Evolutionary conservation across 495 filamentous ascomycete genomes (phyloP).

Genomic region (Monascus purpureus): DNA sequence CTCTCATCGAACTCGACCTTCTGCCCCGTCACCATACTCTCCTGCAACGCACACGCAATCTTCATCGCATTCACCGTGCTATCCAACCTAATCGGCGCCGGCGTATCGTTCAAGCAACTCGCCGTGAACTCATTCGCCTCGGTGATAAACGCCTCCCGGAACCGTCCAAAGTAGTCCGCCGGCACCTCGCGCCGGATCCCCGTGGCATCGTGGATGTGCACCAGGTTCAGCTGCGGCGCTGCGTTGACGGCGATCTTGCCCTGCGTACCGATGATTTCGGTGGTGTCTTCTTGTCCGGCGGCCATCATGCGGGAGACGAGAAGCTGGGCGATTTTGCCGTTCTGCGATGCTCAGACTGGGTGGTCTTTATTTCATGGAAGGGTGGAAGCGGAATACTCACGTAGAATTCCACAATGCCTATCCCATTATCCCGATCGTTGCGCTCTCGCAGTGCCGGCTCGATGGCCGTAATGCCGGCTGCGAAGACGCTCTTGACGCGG

Average conservation of each 20-base stretch:
- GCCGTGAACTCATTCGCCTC: slow-evolving; percentile 50
- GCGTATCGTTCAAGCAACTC: slow-evolving; percentile 34
- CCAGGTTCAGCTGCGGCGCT: slow-evolving; percentile 36
- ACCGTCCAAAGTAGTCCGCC: slow-evolving; percentile 44
- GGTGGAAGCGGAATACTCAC: no score
- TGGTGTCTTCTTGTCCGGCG: slow-evolving; percentile 47
- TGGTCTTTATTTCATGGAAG: no score
- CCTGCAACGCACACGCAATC: slow-evolving; percentile 47
- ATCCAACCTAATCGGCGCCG: slow-evolving; percentile 38
- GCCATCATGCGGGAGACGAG: slow-evolving; percentile 50
- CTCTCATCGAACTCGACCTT: slow-evolving; percentile 44
- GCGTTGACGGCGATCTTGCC: slow-evolving; percentile 46
- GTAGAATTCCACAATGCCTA: slow-evolving; percentile 50
- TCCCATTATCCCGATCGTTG: slow-evolving; percentile 48
- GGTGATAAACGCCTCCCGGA: slow-evolving; percentile 47
- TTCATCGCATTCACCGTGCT: slow-evolving; percentile 44
- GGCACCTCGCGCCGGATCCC: slow-evolving; percentile 46
- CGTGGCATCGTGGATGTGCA: slow-evolving; percentile 32
- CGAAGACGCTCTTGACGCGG: slow-evolving; percentile 36
- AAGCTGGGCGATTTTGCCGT: slow-evolving; percentile 46
- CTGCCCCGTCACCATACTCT: slow-evolving; percentile 38
- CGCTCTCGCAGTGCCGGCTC: slow-evolving; percentile 44
- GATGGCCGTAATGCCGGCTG: slow-evolving; percentile 44
- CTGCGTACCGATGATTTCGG: slow-evolving; percentile 49
- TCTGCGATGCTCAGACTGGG: no score